Evolutionary conservation across 2,329 filamentous ascomycete species (phyloP).

Genomic region (Aspergillus spinulosporus): DNA sequence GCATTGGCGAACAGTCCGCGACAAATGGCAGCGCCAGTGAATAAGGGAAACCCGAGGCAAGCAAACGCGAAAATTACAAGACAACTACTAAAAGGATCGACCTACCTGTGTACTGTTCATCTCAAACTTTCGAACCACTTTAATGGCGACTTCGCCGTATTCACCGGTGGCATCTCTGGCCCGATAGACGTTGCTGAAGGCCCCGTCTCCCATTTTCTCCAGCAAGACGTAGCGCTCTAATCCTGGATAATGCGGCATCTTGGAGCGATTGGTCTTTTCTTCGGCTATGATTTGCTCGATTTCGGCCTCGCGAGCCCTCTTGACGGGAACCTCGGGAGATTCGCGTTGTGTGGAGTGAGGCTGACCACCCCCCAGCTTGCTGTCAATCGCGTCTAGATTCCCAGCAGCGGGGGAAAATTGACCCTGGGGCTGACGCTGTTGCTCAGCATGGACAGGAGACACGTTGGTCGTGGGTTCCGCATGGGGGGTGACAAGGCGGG

Average conservation of each 20-base stretch:
- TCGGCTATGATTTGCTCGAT: constrained; percentile 86
- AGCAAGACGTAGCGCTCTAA: constrained; percentile 81
- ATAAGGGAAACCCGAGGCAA: not conserved
- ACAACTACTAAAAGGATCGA: constrained; percentile 24
- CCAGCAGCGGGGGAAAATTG: constrained; percentile 53
- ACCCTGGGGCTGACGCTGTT: constrained; percentile 55
- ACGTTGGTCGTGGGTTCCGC: constrained; percentile 64
- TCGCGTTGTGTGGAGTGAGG: constrained; percentile 50
- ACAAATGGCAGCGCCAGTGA: not conserved
- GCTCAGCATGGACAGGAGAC: constrained; percentile 65
- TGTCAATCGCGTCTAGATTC: constrained; percentile 63
- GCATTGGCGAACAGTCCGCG: constrained; percentile 51
- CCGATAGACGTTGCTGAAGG: constrained; percentile 97
- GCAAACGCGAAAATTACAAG: constrained; percentile 18
- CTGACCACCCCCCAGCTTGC: constrained; percentile 63
- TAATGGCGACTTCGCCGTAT: constrained; percentile 85
- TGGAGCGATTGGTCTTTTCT: constrained; percentile 81
- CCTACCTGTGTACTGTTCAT: constrained; percentile 99
- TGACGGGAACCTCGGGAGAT: constrained; percentile 51
- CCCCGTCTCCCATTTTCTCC: constrained; percentile 98
- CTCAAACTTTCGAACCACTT: constrained; percentile 97
- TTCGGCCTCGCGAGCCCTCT: constrained; percentile 57
- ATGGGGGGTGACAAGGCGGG: constrained; percentile 65
- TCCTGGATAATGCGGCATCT: constrained; percentile 82
- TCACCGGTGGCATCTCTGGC: constrained; percentile 73